Evolutionary conservation across 2,329 filamentous ascomycete genomes (phyloP).

Genomic region (Trichoderma hamatum): DNA sequence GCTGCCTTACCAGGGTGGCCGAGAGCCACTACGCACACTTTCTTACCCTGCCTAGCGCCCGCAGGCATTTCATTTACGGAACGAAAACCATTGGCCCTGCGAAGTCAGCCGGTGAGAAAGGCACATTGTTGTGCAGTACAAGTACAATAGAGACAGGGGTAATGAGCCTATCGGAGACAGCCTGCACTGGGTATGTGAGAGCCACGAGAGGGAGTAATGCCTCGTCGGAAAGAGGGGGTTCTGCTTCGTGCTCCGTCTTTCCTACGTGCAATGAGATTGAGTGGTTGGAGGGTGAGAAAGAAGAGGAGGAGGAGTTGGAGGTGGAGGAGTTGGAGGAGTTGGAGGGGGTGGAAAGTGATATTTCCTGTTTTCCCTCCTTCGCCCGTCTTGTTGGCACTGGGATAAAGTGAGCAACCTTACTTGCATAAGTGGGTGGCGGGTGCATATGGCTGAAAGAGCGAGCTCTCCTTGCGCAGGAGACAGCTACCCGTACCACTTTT

Average conservation of each 20-base stretch:
- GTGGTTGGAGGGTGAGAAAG: background rate
- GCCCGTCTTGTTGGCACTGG: background rate
- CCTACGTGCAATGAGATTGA: conserved; percentile 11
- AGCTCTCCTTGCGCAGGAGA: background rate
- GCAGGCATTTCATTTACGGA: conserved; percentile 11
- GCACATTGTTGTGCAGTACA: conserved; percentile 18
- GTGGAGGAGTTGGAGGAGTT: background rate
- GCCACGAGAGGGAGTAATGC: conserved; percentile 4
- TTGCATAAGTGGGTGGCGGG: conserved; percentile 3
- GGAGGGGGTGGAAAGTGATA: background rate
- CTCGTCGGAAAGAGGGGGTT: conserved; percentile 5
- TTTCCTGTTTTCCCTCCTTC: background rate
- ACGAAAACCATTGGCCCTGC: conserved; percentile 6
- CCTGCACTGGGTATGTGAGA: conserved; percentile 13
- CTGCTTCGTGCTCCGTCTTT: background rate
- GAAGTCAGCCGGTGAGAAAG: conserved; percentile 21
- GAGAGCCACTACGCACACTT: conserved; percentile 2
- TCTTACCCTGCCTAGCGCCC: conserved; percentile 5
- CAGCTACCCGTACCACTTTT: background rate
- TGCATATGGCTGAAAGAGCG: background rate
- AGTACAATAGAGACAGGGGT: conserved; percentile 7
- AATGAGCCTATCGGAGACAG: conserved; percentile 17
- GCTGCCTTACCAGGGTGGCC: conserved; percentile 18
- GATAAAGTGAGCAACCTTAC: background rate
- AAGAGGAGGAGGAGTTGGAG: background rate